A percentile compares a stretch with the other conserved stretches of the same genome.
Evolutionary conservation across 306 rosid species (phyloP).

Genomic region (Hylodesmum podocarpum): DNA sequence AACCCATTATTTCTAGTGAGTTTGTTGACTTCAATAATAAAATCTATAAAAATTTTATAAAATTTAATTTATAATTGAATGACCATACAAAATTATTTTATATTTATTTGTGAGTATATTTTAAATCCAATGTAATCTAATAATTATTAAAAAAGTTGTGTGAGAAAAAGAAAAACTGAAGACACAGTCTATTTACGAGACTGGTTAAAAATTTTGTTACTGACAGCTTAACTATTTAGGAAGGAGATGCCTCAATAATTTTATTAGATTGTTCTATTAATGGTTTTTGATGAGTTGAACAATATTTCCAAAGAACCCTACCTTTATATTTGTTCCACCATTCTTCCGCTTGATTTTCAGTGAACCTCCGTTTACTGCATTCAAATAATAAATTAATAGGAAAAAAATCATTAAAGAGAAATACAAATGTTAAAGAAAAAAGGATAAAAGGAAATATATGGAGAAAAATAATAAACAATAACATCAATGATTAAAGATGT

Average conservation of each 20-base stretch:
- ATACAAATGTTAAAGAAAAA: neutral
- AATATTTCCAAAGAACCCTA: constrained; percentile 58
- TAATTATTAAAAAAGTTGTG: neutral
- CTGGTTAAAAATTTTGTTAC: neutral
- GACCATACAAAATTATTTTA: too few relatives aligned
- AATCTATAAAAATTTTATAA: neutral
- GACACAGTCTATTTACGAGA: neutral
- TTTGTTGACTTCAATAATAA: too few relatives aligned
- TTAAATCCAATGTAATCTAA: too few relatives aligned
- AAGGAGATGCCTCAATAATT: constrained; percentile 34
- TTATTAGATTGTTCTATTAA: constrained; percentile 34
- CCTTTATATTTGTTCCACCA: constrained; percentile 86
- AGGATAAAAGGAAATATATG: neutral
- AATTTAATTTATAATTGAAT: neutral
- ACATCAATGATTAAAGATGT: neutral
- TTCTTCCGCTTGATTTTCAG: constrained; percentile 66
- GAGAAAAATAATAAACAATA: neutral
- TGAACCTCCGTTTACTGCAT: constrained; percentile 68
- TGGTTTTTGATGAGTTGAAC: constrained; percentile 27
- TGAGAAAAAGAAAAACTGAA: neutral
- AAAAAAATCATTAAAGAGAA: neutral
- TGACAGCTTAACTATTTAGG: neutral
- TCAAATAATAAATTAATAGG: neutral
- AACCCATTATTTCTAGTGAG: too few relatives aligned
- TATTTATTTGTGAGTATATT: too few relatives aligned